These are phyloP conservation scores for Aspergillus chevalieri DNA, from an alignment of 2,329 filamentous ascomycete species.

Conservation along the genomic window DNA sequence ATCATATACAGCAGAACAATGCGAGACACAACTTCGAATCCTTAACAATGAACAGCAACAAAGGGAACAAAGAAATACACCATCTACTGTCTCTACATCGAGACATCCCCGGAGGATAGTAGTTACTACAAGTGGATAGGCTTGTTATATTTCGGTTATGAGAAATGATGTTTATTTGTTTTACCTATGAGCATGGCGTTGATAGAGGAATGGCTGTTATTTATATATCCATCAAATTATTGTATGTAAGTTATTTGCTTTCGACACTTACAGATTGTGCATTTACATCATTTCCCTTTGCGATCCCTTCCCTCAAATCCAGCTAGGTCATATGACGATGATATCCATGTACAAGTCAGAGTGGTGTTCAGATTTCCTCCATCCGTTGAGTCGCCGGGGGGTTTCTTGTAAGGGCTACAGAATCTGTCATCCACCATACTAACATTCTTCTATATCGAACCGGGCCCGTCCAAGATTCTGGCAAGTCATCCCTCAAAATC, in stretches of 20 bases:
- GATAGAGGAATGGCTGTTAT: not conserved
- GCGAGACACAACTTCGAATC: conserved; percentile 27
- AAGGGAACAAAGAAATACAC: conserved; percentile 7
- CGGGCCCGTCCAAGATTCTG: no score
- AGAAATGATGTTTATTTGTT: conserved; percentile 1
- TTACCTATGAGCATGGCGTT: not conserved
- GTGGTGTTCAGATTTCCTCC: no score
- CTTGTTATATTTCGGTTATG: not conserved
- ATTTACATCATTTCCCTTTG: not conserved
- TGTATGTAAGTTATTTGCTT: not conserved
- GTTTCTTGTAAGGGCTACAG: no score
- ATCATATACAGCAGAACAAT: conserved; percentile 31
- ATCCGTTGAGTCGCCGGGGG: no score
- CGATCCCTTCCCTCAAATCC: no score
- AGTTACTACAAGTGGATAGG: not conserved
- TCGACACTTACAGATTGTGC: not conserved
- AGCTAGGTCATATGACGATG: no score
- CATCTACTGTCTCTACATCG: conserved; percentile 8
- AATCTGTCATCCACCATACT: no score
- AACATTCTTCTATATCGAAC: no score
- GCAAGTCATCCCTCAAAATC: no score
- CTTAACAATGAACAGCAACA: conserved; percentile 20
- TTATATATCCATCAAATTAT: not conserved
- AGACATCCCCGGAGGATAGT: conserved; percentile 2
- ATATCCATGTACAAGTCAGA: no score